Evolutionary conservation across 2,329 filamentous ascomycete species (phyloP).

Genomic region (Nemania abortiva): DNA sequence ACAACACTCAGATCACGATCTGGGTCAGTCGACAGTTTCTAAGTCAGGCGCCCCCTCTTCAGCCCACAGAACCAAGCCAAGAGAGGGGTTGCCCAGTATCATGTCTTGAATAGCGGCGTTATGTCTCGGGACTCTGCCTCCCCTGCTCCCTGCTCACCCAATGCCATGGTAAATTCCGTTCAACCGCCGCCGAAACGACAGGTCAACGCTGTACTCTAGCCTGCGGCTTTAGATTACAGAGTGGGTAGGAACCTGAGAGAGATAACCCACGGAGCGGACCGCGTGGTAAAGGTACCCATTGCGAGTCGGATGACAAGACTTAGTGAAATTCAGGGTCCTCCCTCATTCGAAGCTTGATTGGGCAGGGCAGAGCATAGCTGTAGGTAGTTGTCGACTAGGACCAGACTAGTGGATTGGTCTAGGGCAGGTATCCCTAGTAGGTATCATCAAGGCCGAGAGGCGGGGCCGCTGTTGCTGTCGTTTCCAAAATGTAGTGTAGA

Average conservation of each 20-base stretch:
- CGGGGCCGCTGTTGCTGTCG: conserved; percentile 6
- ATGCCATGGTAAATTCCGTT: background rate
- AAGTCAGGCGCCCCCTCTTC: conserved; percentile 18
- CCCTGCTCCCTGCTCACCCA: background rate
- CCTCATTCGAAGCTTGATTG: conserved; percentile 9
- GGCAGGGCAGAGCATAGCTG: conserved; percentile 9
- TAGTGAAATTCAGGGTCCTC: conserved; percentile 18
- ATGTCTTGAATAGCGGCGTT: conserved; percentile 3
- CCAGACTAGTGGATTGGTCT: background rate
- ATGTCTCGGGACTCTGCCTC: conserved; percentile 11
- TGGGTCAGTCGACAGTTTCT: conserved; percentile 2
- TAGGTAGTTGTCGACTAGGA: background rate
- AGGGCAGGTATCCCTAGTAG: background rate
- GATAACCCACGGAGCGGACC: background rate
- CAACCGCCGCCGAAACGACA: background rate
- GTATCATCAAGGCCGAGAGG: background rate
- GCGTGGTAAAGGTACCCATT: conserved; percentile 2
- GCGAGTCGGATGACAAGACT: conserved; percentile 8
- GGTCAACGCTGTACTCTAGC: background rate
- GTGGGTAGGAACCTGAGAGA: background rate
- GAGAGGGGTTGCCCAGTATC: conserved; percentile 15
- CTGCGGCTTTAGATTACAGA: background rate
- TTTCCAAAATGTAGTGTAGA: background rate
- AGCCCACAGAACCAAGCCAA: conserved; percentile 10
- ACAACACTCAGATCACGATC: conserved; percentile 12